Base-by-base conservation (phyloP, 164 flowering plant genomes). In the Liquidambar formosana region DNA sequence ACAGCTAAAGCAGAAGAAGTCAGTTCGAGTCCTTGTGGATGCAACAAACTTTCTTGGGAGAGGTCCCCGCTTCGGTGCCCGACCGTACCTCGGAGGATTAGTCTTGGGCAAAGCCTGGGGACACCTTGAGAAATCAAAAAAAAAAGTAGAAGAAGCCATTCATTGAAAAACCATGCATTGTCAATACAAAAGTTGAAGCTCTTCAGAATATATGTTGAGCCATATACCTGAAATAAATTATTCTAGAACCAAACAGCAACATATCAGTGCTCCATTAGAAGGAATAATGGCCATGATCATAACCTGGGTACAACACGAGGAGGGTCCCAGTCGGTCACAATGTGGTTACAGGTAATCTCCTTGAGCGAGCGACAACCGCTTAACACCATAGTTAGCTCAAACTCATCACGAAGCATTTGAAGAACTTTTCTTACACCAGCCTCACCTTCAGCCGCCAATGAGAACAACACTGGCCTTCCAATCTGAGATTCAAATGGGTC, bases 371-470 rank as follows among this genome's bases (percentile, higher is more conserved):
- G 83, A 75, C 99, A 95, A 5, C 99, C 99, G 71, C 92, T 83
- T 49, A 95, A 73, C 0, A 96, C 93, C 99, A 95, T 95, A 0
- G 99, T 87, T 26, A 95, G 88, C 84, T 91, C 99, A 70, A 95
- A 88, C 81, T 95, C 99, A 51, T 95, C 99, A 3, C 83, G 92
- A 3, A 95, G 84, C 96, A 95, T 93, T 63, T 91, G 85, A 27
- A 95, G 92, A 1, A 83, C 92, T 75, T 93, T 93, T 66, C 95
- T 79, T 3, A 94, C 94, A 27, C 99, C 99, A 60, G 85, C 85
- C 82, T 94, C 99, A n/a, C 97, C 99, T 21, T 89, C 92, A 21
- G 87, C 96, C 33, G 99, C 97, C 80, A 94, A 73, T 15, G 94
- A 79, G 75, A 80, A 94, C 45, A 92, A 74, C 27, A 91, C 92